phyloP scores from a whole-genome alignment of 495 filamentous ascomycete species.

The Penicillium odoratum region DNA sequence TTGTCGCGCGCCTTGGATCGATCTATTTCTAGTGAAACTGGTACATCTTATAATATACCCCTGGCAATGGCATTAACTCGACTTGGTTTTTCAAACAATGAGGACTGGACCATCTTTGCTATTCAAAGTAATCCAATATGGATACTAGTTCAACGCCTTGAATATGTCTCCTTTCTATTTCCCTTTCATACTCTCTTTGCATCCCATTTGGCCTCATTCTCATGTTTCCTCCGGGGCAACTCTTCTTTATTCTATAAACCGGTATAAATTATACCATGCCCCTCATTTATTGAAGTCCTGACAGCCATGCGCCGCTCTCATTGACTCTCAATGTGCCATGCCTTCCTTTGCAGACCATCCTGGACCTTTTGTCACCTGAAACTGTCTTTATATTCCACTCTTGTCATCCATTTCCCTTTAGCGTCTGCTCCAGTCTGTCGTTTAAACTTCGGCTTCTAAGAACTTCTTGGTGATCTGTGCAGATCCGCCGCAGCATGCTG shows the following conservation, averaged over 20 bases:
- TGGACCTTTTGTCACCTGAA: conserved; percentile 6
- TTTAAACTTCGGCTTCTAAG: not conserved
- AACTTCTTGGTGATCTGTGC: not conserved
- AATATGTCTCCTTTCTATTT: not conserved
- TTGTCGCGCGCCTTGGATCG: conserved; percentile 12
- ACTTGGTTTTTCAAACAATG: not conserved
- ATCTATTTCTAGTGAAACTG: conserved; percentile 18
- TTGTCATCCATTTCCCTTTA: not conserved
- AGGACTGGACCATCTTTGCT: not conserved
- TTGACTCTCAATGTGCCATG: not conserved
- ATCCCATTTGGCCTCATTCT: not conserved
- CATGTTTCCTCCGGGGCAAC: not conserved
- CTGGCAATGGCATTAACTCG: not conserved
- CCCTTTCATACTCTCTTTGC: not conserved
- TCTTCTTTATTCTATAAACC: not conserved
- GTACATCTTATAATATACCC: conserved; percentile 17
- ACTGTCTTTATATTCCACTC: conserved; percentile 1
- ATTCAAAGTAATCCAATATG: not conserved
- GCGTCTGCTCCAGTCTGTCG: not conserved
- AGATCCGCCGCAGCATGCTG: conserved; percentile 23
- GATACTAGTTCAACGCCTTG: not conserved
- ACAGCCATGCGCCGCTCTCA: not conserved
- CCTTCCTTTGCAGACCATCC: not conserved
- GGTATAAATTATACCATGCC: not conserved
- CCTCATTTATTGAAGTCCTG: not conserved